Evolutionary conservation across 2,329 filamentous ascomycete species (phyloP).

Genomic region (Thermoascus crustaceus): DNA sequence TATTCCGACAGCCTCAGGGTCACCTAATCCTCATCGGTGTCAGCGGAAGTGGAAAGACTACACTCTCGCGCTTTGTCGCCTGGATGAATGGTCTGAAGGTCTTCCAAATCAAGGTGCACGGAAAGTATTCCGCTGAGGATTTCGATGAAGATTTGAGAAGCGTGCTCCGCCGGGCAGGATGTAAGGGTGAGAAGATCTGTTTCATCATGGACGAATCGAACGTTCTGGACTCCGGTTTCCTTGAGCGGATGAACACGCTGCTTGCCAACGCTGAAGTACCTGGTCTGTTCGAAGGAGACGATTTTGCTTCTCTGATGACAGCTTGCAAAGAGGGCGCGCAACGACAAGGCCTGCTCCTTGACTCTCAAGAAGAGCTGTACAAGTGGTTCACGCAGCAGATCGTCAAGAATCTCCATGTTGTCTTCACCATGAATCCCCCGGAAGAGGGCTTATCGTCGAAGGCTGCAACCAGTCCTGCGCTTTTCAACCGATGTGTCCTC

Average conservation of each 20-base stretch:
- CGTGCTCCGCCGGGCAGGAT: constrained; percentile 86
- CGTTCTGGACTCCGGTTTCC: constrained; percentile 94
- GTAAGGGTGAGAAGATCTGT: constrained; percentile 98
- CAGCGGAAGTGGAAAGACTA: constrained; percentile 97
- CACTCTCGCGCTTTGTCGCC: constrained; percentile 90
- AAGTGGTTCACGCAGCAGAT: constrained; percentile 99
- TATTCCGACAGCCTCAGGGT: constrained; percentile 96
- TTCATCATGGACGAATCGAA: constrained; percentile 99
- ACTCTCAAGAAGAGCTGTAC: constrained; percentile 98
- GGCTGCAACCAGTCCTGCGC: constrained; percentile 89
- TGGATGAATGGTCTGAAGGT: constrained; percentile 99
- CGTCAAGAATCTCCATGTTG: constrained; percentile 96
- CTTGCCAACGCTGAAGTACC: constrained; percentile 99
- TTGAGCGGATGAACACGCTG: constrained; percentile 98
- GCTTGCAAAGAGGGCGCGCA: constrained; percentile 98
- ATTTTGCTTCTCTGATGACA: constrained; percentile 97
- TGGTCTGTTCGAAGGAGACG: constrained; percentile 97
- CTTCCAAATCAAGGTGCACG: constrained; percentile 99
- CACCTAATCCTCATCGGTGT: constrained; percentile 98
- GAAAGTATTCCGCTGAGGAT: constrained; percentile 95
- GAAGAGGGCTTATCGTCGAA: constrained; percentile 92
- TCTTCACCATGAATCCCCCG: constrained; percentile 99
- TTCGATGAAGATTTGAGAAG: constrained; percentile 96
- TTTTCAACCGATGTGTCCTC: constrained; percentile 99
- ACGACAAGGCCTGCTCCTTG: constrained; percentile 84